phyloP scores from a whole-genome alignment of 306 rosid species.

The Dalbergia oliveri region DNA sequence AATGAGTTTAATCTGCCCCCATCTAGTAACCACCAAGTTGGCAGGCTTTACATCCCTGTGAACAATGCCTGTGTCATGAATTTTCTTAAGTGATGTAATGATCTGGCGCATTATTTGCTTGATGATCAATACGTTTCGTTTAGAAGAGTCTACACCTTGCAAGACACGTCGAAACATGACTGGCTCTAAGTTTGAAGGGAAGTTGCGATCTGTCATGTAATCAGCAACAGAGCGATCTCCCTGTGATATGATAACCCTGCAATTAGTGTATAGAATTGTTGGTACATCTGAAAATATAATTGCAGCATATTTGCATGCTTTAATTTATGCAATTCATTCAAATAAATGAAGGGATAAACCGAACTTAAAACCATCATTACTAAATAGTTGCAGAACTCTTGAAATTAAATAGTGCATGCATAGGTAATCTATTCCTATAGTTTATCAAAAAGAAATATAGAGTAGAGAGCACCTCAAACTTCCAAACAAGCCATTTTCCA shows the following conservation, averaged over 20 bases:
- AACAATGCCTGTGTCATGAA: constrained; percentile 80
- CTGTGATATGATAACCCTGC: constrained; percentile 59
- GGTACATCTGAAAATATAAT: constrained; percentile 19
- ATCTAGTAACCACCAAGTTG: constrained; percentile 75
- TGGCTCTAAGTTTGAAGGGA: constrained; percentile 77
- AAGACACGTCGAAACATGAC: constrained; percentile 77
- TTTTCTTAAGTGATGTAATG: constrained; percentile 72
- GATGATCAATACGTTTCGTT: constrained; percentile 76
- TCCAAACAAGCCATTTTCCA: constrained; percentile 94
- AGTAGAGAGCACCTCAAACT: constrained; percentile 69
- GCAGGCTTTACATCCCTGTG: constrained; percentile 87
- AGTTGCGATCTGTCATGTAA: constrained; percentile 72
- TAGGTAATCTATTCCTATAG: constrained; percentile 3
- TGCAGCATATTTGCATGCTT: constrained; percentile 11
- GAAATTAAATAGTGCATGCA: constrained; percentile 28
- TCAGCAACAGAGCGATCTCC: constrained; percentile 72
- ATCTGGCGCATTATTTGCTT: constrained; percentile 85
- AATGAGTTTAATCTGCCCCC: constrained; percentile 74
- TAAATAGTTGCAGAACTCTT: background rate
- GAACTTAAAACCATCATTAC: background rate
- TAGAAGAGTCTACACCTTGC: constrained; percentile 65
- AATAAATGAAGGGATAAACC: constrained; percentile 24
- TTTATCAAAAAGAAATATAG: background rate
- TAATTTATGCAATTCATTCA: constrained; percentile 25
- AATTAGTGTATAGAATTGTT: constrained; percentile 52